These are phyloP conservation scores for Pseudogymnoascus sp. DNA, from an alignment of 2,329 filamentous ascomycete genomes.

Conservation along the genomic window DNA sequence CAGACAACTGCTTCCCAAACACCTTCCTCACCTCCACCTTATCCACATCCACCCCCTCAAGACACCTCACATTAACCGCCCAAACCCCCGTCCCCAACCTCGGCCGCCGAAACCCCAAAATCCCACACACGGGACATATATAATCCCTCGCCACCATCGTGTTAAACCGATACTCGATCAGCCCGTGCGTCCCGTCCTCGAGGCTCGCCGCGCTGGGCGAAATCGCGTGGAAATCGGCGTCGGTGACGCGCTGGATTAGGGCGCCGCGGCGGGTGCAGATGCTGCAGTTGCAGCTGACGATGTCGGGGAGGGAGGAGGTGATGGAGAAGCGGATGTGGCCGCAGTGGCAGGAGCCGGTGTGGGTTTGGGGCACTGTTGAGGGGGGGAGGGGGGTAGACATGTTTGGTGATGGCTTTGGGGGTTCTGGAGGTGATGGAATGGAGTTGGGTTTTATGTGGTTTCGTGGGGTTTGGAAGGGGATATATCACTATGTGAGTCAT, in stretches of 20 bases:
- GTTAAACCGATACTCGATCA: neutral
- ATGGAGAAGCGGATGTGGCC: neutral
- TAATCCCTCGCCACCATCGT: neutral
- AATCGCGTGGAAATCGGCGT: neutral
- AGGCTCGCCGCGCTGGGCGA: neutral
- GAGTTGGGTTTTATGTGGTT: too few species aligned
- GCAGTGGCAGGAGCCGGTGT: slow-evolving; percentile 1
- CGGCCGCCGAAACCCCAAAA: neutral
- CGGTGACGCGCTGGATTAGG: neutral
- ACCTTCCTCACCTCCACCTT: neutral
- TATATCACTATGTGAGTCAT: neutral
- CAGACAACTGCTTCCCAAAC: neutral
- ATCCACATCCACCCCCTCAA: neutral
- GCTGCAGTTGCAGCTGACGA: neutral
- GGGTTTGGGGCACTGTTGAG: neutral
- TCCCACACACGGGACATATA: neutral
- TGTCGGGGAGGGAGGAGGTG: neutral
- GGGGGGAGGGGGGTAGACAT: neutral
- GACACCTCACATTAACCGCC: neutral
- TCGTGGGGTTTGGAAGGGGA: too few species aligned
- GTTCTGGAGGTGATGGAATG: too few species aligned
- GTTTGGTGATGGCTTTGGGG: neutral
- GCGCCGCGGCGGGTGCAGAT: neutral
- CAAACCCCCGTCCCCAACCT: neutral
- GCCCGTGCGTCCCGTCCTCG: neutral